phyloP scores from a whole-genome alignment of 805 yeast species.

The Starmera amethionina region DNA sequence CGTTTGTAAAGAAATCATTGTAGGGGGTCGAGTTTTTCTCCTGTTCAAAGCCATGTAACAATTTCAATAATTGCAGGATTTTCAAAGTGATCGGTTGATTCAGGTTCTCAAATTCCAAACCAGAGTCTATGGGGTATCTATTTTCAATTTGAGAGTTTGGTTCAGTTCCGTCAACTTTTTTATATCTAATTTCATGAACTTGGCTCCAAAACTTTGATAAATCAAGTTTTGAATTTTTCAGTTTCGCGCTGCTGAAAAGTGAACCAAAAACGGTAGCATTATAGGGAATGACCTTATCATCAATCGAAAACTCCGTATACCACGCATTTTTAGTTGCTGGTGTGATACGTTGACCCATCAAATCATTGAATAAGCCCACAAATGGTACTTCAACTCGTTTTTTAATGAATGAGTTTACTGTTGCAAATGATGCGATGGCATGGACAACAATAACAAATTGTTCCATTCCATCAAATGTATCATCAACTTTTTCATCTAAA shows the following conservation, averaged over 20 bases:
- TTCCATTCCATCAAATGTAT: constrained; percentile 13
- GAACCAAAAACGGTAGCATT: constrained; percentile 76
- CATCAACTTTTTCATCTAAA: constrained; percentile 23
- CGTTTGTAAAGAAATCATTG: constrained; percentile 43
- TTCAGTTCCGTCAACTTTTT: constrained; percentile 23
- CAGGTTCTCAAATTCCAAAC: constrained; percentile 19
- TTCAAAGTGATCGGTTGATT: constrained; percentile 22
- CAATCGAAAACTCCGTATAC: constrained; percentile 46
- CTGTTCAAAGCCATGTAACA: constrained; percentile 26
- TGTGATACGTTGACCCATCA: constrained; percentile 4
- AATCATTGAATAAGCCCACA: constrained; percentile 9
- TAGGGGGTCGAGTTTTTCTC: constrained; percentile 1
- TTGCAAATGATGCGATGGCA: constrained; percentile 40
- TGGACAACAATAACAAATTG: constrained; percentile 33
- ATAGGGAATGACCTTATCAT: constrained; percentile 48
- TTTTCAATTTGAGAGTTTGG: constrained; percentile 16
- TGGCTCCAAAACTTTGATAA: constrained; percentile 47
- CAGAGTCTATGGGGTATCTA: constrained; percentile 19
- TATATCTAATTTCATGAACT: constrained; percentile 41
- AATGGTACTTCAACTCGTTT: constrained; percentile 23
- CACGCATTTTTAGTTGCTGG: constrained; percentile 12
- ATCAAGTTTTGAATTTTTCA: constrained; percentile 29
- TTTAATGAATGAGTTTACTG: constrained; percentile 33
- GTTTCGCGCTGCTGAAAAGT: constrained; percentile 40
- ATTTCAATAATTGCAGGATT: constrained; percentile 39